phyloP scores from a whole-genome alignment of 2,329 filamentous ascomycete genomes.

The Aspergillus pseudotamarii region DNA sequence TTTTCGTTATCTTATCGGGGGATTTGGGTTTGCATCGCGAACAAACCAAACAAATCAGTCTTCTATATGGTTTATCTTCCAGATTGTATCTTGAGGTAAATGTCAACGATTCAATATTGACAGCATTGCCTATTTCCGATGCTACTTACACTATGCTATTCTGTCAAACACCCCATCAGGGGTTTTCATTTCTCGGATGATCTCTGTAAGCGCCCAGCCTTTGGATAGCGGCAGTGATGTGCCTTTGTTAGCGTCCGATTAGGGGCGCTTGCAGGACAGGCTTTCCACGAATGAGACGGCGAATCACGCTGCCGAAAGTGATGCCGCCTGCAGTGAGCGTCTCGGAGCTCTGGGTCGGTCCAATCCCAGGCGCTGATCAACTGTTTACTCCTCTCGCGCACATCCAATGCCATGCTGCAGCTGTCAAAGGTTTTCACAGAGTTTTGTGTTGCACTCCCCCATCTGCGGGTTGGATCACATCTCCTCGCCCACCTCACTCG shows the following conservation, averaged over 20 bases:
- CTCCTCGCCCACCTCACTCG: slow-evolving; percentile 31
- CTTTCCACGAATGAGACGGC: slow-evolving; percentile 30
- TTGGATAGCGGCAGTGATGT: slow-evolving; percentile 13
- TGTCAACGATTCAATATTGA: too few relatives aligned
- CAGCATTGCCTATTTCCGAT: too few relatives aligned
- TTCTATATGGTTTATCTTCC: too few relatives aligned
- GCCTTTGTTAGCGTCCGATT: slow-evolving; percentile 30
- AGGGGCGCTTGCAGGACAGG: slow-evolving; percentile 32
- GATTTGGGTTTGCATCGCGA: slow-evolving; percentile 12
- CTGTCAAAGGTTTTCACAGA: slow-evolving; percentile 10
- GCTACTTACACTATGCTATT: too few relatives aligned
- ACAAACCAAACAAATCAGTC: not conserved
- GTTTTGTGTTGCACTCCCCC: slow-evolving; percentile 5
- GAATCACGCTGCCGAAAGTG: slow-evolving; percentile 24
- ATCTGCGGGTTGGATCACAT: slow-evolving; percentile 38
- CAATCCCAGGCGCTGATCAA: slow-evolving; percentile 10
- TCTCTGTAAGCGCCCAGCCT: slow-evolving; percentile 30
- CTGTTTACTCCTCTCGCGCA: slow-evolving; percentile 6
- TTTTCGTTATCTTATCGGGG: not conserved
- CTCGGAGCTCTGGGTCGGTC: slow-evolving; percentile 9
- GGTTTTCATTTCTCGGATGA: not conserved
- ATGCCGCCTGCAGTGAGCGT: slow-evolving; percentile 36
- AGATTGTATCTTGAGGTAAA: too few relatives aligned
- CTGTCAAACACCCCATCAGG: too few relatives aligned
- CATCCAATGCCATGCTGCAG: slow-evolving; percentile 8